Percentiles rank a stretch among this genome's conserved stretches.
Evolutionary conservation across 2,329 filamentous ascomycete genomes (phyloP).

Genomic region (Alternaria arbusti): DNA sequence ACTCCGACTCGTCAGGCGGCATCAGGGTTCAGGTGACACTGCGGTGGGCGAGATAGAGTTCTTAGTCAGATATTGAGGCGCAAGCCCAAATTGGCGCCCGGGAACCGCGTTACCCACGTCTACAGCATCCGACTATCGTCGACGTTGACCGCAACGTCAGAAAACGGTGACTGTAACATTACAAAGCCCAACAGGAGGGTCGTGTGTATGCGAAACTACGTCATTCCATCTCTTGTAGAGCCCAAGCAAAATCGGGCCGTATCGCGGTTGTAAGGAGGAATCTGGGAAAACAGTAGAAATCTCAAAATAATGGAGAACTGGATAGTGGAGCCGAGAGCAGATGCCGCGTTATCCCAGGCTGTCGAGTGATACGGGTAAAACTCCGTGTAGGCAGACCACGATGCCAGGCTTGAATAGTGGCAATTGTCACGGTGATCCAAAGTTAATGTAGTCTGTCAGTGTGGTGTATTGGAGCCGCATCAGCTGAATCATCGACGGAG

Average conservation of each 20-base stretch:
- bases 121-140: background rate
- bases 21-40: conserved; percentile 24
- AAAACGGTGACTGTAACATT: background rate
- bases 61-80: conserved; percentile 37
- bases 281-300: conserved; percentile 7
- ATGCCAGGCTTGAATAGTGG: background rate
- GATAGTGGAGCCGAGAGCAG: conserved; percentile 9
- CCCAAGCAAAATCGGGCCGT: conserved; percentile 7
- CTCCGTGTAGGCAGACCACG: conserved; percentile 3
- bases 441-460: conserved; percentile 4
- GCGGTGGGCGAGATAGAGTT: conserved; percentile 28
- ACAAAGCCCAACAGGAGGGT: background rate
- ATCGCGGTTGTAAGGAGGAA: conserved; percentile 10
- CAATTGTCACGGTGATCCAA: conserved; percentile 11
- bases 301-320: conserved; percentile 5
- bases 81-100: conserved; percentile 14
- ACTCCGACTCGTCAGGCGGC: conserved; percentile 9
- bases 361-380: conserved; percentile 18
- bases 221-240: background rate
- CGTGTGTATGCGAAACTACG: background rate
- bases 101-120: conserved; percentile 1
- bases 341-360: conserved; percentile 15
- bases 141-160: background rate
- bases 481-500: conserved; percentile 28
- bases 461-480: conserved; percentile 34